Conservation (phyloP, 148 eudicot species). For the Suaeda aralocaspica region DNA sequence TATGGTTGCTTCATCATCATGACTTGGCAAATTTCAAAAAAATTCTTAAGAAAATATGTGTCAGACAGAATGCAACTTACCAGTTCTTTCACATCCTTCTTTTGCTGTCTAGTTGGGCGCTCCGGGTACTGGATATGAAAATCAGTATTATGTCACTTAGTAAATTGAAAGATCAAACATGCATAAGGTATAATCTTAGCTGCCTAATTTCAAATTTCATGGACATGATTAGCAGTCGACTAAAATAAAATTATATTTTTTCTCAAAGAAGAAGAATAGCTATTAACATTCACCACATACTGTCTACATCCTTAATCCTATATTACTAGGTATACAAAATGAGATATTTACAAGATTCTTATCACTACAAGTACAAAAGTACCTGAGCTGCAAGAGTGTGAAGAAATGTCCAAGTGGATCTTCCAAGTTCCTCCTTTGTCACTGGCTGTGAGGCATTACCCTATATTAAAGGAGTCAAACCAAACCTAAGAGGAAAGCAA, state of each 20-base stretch:
- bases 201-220: not conserved
- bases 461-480: slow-evolving; percentile 32
- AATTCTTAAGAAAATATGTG: not conserved
- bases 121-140: slow-evolving; percentile 72
- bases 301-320: not conserved
- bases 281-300: not conserved
- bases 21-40: not conserved
- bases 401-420: slow-evolving; percentile 93
- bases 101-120: slow-evolving; percentile 87
- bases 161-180: slow-evolving; percentile 3
- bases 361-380: slow-evolving; percentile 12
- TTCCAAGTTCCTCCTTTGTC: slow-evolving; percentile 85
- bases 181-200: not conserved
- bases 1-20: not conserved
- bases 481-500: slow-evolving; percentile 7
- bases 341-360: not conserved
- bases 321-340: not conserved
- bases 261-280: not conserved
- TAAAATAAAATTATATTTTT: not conserved
- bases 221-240: not conserved
- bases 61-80: slow-evolving; percentile 34
- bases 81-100: slow-evolving; percentile 90
- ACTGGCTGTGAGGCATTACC: slow-evolving; percentile 48
- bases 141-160: not conserved
- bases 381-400: slow-evolving; percentile 98